Base-by-base conservation (phyloP, 2,329 filamentous ascomycete genomes). In the Zopfia rhizophila region DNA sequence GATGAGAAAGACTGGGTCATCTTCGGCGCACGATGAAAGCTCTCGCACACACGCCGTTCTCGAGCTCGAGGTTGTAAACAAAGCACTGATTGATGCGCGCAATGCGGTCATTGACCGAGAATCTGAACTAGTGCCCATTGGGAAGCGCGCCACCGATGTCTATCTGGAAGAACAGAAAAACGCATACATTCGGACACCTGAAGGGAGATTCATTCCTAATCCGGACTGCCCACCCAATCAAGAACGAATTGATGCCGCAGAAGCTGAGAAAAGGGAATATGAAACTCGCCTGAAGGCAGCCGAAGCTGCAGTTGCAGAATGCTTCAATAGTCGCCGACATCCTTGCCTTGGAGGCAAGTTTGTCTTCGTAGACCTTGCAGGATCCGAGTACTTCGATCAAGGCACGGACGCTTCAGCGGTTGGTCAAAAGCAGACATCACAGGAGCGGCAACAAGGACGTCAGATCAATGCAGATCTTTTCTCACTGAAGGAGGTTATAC, bases 401-500 rank as follows among this genome's bases (percentile, higher is more conserved):
- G 68, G 62, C 16, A 49, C 49, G 11, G 36, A 24, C 13, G 21
- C 51, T 21, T 55, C 60, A 11, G 36, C 28, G 30, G 27, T 29
- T n/a, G 27, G 31, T 14, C 31, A 48, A 1, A 70, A 65, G 33
- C 70, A 69, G 47, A 72, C 66, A 0, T 51, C 65, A 0, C 68
- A 75, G 35, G 75, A 77, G 46, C 65, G 64, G 10, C 69, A 71
- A 36, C 65, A 77, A 52, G 70, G 73, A 1, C 54, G 72, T 6
- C 73, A 78, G 53, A 78, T 78, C 45, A 79, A 78, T 23, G 68
- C 70, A 0, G 75, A 78, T 52, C 60, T 78, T 4, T 66, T 79
- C 7, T 70, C 75, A 0, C 53, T 78, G 36, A 78, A 78, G 46
- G 74, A 78, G 40, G 75, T 78, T 3, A 76, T 78, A n/a, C 62